These are phyloP conservation scores for Daldinia eschscholtzii DNA, from an alignment of 2,329 filamentous ascomycete genomes.

Conservation along the genomic window DNA sequence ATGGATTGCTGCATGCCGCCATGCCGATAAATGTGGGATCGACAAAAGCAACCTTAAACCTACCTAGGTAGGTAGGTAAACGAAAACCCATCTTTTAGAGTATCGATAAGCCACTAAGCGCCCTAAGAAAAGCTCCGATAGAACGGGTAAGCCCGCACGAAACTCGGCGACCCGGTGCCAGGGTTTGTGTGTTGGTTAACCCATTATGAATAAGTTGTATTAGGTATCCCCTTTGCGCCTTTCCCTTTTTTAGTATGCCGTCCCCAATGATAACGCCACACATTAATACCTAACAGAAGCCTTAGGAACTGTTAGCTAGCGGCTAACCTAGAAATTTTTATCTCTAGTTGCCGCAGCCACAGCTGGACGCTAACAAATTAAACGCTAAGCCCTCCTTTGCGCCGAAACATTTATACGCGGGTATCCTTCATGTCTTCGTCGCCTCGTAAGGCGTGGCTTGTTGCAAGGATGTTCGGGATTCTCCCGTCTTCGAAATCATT, in stretches of 20 bases:
- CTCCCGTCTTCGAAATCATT: background rate
- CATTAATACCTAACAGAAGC: conserved; percentile 8
- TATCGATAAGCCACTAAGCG: conserved; percentile 28
- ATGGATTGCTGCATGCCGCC: background rate
- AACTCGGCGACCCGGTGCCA: conserved; percentile 27
- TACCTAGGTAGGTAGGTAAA: too few relatives aligned
- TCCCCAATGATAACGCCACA: conserved; percentile 8
- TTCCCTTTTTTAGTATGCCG: conserved; percentile 11
- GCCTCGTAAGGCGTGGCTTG: background rate
- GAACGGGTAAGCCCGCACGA: conserved; percentile 26
- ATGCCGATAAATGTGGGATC: conserved; percentile 6
- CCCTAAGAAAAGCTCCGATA: conserved; percentile 14
- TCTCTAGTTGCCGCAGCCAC: conserved; percentile 9
- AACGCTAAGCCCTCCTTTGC: conserved; percentile 29
- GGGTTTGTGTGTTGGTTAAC: background rate
- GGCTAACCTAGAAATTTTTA: conserved; percentile 11
- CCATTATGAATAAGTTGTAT: background rate
- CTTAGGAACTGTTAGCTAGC: background rate
- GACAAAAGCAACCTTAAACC: background rate
- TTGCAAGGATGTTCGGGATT: conserved; percentile 7
- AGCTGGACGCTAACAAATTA: conserved; percentile 10
- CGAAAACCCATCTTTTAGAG: conserved; percentile 3
- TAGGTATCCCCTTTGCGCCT: background rate
- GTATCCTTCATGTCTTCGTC: conserved; percentile 1
- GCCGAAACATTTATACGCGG: conserved; percentile 26